These are phyloP conservation scores for Apiospora sp. DNA, from an alignment of 2,329 filamentous ascomycete species.

Conservation along the genomic window DNA sequence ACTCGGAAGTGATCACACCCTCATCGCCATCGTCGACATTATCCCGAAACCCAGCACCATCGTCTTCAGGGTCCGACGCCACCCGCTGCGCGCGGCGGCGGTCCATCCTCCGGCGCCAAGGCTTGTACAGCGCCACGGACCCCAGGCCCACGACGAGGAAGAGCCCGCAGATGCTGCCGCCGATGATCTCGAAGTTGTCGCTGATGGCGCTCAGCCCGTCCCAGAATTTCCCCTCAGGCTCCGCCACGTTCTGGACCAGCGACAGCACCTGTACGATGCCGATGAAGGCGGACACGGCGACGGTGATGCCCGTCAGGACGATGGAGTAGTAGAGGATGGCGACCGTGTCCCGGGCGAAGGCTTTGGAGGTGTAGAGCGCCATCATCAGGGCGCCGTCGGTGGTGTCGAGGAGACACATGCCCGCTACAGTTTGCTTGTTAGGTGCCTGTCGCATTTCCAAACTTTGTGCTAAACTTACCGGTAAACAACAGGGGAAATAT, in stretches of 20 bases:
- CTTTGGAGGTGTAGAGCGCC: constrained; percentile 83
- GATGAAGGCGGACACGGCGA: constrained; percentile 84
- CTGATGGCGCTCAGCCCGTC: constrained; percentile 80
- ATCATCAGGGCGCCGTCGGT: constrained; percentile 95
- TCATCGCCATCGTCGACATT: not conserved
- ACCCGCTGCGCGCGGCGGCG: constrained; percentile 33
- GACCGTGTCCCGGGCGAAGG: constrained; percentile 81
- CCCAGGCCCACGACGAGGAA: constrained; percentile 81
- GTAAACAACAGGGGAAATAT: constrained; percentile 93
- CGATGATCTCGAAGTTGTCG: constrained; percentile 86
- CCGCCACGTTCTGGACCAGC: constrained; percentile 77
- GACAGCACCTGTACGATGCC: constrained; percentile 85
- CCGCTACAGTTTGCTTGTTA: constrained; percentile 59
- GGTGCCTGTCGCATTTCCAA: no score
- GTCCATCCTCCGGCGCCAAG: constrained; percentile 71
- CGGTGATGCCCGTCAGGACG: constrained; percentile 83
- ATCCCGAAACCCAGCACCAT: constrained; percentile 1
- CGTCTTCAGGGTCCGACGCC: constrained; percentile 30
- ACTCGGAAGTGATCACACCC: constrained; percentile 4
- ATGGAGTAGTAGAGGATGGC: constrained; percentile 95
- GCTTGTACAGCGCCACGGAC: constrained; percentile 78
- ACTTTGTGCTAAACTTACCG: no score
- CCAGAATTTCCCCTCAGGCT: constrained; percentile 85
- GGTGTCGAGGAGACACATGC: constrained; percentile 95
- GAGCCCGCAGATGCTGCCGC: constrained; percentile 83